Base-by-base conservation (phyloP, 2,329 filamentous ascomycete species). In the Arthrobotrys iridis region DNA sequence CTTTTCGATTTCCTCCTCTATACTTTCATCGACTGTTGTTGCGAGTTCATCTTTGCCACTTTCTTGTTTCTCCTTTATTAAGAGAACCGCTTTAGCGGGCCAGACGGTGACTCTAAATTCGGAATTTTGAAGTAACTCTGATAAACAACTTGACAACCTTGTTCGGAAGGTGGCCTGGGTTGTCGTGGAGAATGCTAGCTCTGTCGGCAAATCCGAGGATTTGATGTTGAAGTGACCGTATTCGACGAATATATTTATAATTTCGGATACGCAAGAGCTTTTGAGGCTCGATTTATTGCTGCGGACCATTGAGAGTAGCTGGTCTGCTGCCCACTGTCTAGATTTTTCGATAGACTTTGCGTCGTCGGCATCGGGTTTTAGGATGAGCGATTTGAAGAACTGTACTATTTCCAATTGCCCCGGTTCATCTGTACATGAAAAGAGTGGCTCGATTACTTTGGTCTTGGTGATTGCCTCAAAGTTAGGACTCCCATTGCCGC, bases 391-490 rank as follows among this genome's bases (percentile, higher is more conserved):
- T 18, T 60, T 70, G 15, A 80, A 72, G 28, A 78, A 58, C 10
- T 45, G 37, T 13, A 80, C 55, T 11, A 78, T 64, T 7, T 77
- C 76, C 4, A 76, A 28, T 8, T 86, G 81, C 5, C 87, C 85
- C 20, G 89, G 84, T 18, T 86, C 81, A 2, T 84, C 82, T 6
- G 88, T 86, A 45, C 86, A 85, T 60, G 88, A 85, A 3, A 96
- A 82, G 1, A 95, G 84, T 77, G 87, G 90, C 78, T 96, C 92
- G 0, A 97, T 84, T 0, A 92, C 94, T 82, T 94, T 96, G 1
- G 90, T 91, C 81, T 91, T 95, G 0, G 93, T 96, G 68, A 91
- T 85, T 77, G 91, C 89, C 80, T 98, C 95, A 80, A 98, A 95
- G 80, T 91, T 92, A 4, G 78, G 73, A 8, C 76, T 72, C 10